Base-by-base conservation (phyloP, 257 asterid species). In the Phtheirospermum japonicum region DNA sequence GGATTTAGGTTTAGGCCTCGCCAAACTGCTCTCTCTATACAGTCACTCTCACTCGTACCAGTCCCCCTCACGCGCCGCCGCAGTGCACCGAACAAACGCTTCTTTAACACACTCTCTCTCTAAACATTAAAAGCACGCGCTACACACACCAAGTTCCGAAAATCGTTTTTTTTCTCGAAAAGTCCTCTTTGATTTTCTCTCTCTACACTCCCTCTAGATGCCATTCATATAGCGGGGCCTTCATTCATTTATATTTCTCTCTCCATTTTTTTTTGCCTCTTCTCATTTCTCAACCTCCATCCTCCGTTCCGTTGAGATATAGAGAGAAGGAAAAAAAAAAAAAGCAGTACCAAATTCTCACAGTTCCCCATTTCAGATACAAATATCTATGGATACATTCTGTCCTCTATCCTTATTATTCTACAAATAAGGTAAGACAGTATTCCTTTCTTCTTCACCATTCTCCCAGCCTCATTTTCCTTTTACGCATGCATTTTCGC, bases 401-500 rank as follows among this genome's bases (percentile, higher is more conserved):
- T 42, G 56, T 67, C 46, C 76, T 66, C 34, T 64, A 53, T 60
- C 56, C 69, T 12, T 65, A 36, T 39, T 46, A 31, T 28, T 57
- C 66, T 34, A 36, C 67, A 48, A 37, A 65, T 74, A 65, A 53
- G 32, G 50, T 45, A 50, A 20, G 42, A 54, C 32, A 58, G 32
- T 71, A 67, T 84, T 75, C 85, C 81, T 81, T 76, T 52, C 82
- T 73, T 82, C 81, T 59, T 59, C 81, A 32, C 65, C 84, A 65
- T 73, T 79, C 49, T 37, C 52, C 57, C 52, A 58, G 33, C 19
- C 59, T 56, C 67, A 55, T 31, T 36, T 40, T 39, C 10, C 57
- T 17, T 43, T 26, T 33, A 9, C 76, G 49, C 74, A 58, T 68
- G 77, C 79, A 71, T 71, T 66, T 48, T 74, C 20, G 7, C 62